phyloP scores from a whole-genome alignment of 1,284 basidiomycete genomes.

The Peniophora sp. region DNA sequence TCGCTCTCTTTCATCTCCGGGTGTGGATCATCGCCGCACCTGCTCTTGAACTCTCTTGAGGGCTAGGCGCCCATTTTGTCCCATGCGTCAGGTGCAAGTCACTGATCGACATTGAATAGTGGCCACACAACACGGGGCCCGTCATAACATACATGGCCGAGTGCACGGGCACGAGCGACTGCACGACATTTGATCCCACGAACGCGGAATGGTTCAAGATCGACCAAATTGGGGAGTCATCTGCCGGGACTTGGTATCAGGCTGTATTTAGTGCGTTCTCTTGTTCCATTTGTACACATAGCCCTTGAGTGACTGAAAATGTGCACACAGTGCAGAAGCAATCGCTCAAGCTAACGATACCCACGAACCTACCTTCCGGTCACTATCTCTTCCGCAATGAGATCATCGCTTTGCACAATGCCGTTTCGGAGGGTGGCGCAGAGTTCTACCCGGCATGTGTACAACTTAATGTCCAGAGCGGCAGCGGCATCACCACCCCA shows the following conservation, averaged over 20 bases:
- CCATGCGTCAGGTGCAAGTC: no score
- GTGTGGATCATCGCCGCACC: no score
- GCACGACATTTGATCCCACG: slow-evolving; percentile 42
- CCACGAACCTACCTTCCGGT: slow-evolving; percentile 46
- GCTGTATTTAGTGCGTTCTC: slow-evolving; percentile 25
- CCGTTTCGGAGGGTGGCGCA: slow-evolving; percentile 38
- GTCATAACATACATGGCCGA: slow-evolving; percentile 66
- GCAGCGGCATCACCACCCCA: slow-evolving; percentile 38
- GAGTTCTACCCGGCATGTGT: slow-evolving; percentile 69
- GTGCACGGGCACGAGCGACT: slow-evolving; percentile 31
- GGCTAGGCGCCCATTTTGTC: no score
- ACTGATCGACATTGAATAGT: slow-evolving; percentile 28
- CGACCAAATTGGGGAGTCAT: slow-evolving; percentile 32
- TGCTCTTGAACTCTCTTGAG: no score
- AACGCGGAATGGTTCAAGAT: slow-evolving; percentile 69
- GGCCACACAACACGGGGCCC: slow-evolving; percentile 68
- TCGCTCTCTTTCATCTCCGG: no score
- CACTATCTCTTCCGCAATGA: slow-evolving; percentile 68
- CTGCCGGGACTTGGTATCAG: slow-evolving; percentile 28
- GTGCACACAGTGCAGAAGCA: slow-evolving; percentile 11
- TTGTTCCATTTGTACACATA: no score
- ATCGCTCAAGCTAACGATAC: slow-evolving; percentile 42
- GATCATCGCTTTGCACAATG: slow-evolving; percentile 64
- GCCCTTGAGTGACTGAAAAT: no score
- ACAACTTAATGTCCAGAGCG: slow-evolving; percentile 46